Evolutionary conservation across 2,329 filamentous ascomycete genomes (phyloP).

Genomic region (Nemania bipapillata): DNA sequence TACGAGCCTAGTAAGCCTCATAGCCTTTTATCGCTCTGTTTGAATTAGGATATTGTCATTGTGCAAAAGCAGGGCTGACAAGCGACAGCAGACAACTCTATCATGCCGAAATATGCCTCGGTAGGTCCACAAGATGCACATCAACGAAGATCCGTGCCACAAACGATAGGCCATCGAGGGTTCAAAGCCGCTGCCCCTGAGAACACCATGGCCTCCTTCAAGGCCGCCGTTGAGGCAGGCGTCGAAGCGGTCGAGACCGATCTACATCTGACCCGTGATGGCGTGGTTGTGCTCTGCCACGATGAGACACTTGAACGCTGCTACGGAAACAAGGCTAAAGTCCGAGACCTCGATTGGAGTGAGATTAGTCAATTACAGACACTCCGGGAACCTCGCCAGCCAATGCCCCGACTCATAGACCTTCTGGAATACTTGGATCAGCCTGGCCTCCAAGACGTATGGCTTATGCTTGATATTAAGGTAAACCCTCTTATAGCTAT

Average conservation of each 20-base stretch:
- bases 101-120: constrained; percentile 12
- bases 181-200: constrained; percentile 83
- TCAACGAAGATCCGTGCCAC: constrained; percentile 61
- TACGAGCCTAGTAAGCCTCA: constrained; percentile 26
- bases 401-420: constrained; percentile 79
- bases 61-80: constrained; percentile 6
- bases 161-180: constrained; percentile 81
- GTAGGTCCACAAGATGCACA: background rate
- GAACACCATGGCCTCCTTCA: constrained; percentile 85
- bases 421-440: constrained; percentile 76
- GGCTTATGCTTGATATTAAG: constrained; percentile 91
- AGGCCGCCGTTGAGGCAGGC: constrained; percentile 71
- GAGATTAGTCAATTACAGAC: constrained; percentile 65
- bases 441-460: constrained; percentile 73
- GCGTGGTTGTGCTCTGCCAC: constrained; percentile 86
- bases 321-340: constrained; percentile 77
- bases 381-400: constrained; percentile 71
- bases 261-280: constrained; percentile 82
- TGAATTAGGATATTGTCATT: background rate
- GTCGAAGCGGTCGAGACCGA: constrained; percentile 91
- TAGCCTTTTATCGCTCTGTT: background rate
- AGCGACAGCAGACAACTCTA: constrained; percentile 5
- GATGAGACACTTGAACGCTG: constrained; percentile 82
- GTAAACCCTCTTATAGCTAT: constrained; percentile 54
- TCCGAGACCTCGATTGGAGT: constrained; percentile 80